Percentiles rank a stretch among this genome's conserved stretches.
Evolutionary conservation across 2,329 filamentous ascomycete species (phyloP).

Genomic region (Fusarium foetens): DNA sequence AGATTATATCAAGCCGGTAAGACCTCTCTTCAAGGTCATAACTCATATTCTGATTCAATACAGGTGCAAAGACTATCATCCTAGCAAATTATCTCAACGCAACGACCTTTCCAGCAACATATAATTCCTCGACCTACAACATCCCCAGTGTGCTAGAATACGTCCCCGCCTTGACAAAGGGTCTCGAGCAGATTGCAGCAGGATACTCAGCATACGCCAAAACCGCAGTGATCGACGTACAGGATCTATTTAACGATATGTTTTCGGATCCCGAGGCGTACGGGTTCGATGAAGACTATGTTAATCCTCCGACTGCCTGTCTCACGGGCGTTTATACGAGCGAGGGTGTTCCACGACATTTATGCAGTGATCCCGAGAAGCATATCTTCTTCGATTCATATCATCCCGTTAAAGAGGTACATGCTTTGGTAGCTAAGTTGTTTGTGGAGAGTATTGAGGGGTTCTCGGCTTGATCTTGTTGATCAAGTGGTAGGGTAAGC

Average conservation of each 20-base stretch:
- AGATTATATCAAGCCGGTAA: conserved; percentile 17
- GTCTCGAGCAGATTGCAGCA: conserved; percentile 2
- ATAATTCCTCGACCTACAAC: conserved; percentile 13
- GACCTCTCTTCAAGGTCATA: rapidly evolving
- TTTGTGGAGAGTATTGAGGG: not conserved
- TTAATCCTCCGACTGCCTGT: conserved; percentile 24
- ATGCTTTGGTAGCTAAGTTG: conserved; percentile 14
- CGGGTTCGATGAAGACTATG: conserved; percentile 10
- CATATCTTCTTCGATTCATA: conserved; percentile 30
- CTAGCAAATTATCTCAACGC: conserved; percentile 22
- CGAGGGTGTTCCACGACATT: conserved; percentile 11
- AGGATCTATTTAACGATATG: not conserved
- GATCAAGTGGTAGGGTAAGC: not conserved
- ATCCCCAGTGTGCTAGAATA: conserved; percentile 7
- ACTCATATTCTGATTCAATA: rapidly evolving
- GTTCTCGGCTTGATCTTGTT: not conserved
- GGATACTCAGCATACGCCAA: conserved; percentile 8
- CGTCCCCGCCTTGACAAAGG: not conserved
- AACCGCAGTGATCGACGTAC: conserved; percentile 10
- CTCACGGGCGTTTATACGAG: conserved; percentile 21
- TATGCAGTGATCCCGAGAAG: conserved; percentile 23
- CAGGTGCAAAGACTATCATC: conserved; percentile 16
- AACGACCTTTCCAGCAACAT: conserved; percentile 19
- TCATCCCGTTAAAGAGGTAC: conserved; percentile 22
- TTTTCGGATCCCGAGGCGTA: not conserved